Percentiles rank a stretch among this genome's conserved stretches.
Evolutionary conservation across 2,329 filamentous ascomycete species (phyloP).

Genomic region (Alternaria atra): DNA sequence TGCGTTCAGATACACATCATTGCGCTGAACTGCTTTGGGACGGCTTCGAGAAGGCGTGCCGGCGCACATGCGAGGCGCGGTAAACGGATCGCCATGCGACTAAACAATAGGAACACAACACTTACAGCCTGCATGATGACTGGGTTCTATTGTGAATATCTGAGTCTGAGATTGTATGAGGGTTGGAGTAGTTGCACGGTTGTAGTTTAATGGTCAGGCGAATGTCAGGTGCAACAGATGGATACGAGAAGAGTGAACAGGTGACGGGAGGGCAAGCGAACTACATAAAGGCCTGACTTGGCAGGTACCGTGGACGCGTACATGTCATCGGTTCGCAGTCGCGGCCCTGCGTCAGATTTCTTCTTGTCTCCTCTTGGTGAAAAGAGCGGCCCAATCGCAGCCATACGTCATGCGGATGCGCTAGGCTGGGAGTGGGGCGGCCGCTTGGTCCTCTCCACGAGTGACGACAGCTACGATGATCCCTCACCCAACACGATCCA

Average conservation of each 20-base stretch:
- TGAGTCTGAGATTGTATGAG: not conserved
- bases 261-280: conserved; percentile 23
- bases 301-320: conserved; percentile 47
- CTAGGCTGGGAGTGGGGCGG: conserved; percentile 30
- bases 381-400: conserved; percentile 21
- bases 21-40: not conserved
- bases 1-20: not conserved
- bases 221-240: conserved; percentile 10
- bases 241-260: conserved; percentile 16
- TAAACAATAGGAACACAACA: conserved; percentile 9
- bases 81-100: not conserved
- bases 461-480: conserved; percentile 31
- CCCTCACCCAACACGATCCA: conserved; percentile 24
- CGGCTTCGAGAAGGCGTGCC: not conserved
- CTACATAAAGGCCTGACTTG: conserved; percentile 39
- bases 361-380: conserved; percentile 14
- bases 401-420: conserved; percentile 42
- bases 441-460: conserved; percentile 21
- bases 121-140: conserved; percentile 18
- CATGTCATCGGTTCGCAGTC: conserved; percentile 36
- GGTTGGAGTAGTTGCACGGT: conserved; percentile 4
- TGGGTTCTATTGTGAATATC: conserved; percentile 8
- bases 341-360: conserved; percentile 28
- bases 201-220: conserved; percentile 1
- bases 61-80: not conserved